A percentile compares a stretch with the other conserved stretches of the same genome.
phyloP scores from a whole-genome alignment of 2,329 filamentous ascomycete species.

The Phyllosticta citribraziliensis region DNA sequence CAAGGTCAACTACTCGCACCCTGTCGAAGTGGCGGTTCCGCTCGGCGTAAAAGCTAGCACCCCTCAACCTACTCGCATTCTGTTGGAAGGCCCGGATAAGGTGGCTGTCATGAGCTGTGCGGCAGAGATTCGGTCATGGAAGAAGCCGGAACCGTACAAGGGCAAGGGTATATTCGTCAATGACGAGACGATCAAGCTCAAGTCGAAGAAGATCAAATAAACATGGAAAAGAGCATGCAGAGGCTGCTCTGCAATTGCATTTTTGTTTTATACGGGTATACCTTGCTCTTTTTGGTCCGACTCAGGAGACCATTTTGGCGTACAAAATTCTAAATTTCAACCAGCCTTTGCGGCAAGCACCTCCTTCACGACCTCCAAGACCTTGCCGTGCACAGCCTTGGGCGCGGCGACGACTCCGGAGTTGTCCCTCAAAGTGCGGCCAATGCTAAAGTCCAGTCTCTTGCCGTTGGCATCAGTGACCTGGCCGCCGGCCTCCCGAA shows the following conservation, averaged over 20 bases:
- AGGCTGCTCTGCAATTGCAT: slow-evolving; percentile 7
- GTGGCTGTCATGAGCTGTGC: slow-evolving; percentile 86
- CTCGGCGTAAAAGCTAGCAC: slow-evolving; percentile 74
- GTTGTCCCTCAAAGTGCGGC: slow-evolving; percentile 78
- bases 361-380: slow-evolving; percentile 72
- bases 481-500: slow-evolving; percentile 82
- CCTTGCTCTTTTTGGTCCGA: slow-evolving; percentile 5
- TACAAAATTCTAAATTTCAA: slow-evolving; percentile 3
- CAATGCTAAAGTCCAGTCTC: slow-evolving; percentile 74
- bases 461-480: slow-evolving; percentile 86
- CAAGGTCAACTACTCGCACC: slow-evolving; percentile 94
- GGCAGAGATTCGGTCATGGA: slow-evolving; percentile 78
- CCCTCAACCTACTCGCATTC: slow-evolving; percentile 80
- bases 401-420: slow-evolving; percentile 91
- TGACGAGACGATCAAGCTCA: slow-evolving; percentile 93
- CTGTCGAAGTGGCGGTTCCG: slow-evolving; percentile 81
- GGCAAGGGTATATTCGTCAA: slow-evolving; percentile 99
- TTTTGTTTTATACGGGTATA: slow-evolving; percentile 8
- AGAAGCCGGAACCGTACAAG: slow-evolving; percentile 94
- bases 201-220: slow-evolving; percentile 66
- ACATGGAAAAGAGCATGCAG: neutral
- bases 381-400: slow-evolving; percentile 60
- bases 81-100: slow-evolving; percentile 81
- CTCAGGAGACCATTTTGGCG: neutral
- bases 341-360: slow-evolving; percentile 49